Evolutionary conservation across 2,329 filamentous ascomycete genomes (phyloP), one percentile per base, ranked within the genome.

Genomic region (Celoporthe dispersa): DNA sequence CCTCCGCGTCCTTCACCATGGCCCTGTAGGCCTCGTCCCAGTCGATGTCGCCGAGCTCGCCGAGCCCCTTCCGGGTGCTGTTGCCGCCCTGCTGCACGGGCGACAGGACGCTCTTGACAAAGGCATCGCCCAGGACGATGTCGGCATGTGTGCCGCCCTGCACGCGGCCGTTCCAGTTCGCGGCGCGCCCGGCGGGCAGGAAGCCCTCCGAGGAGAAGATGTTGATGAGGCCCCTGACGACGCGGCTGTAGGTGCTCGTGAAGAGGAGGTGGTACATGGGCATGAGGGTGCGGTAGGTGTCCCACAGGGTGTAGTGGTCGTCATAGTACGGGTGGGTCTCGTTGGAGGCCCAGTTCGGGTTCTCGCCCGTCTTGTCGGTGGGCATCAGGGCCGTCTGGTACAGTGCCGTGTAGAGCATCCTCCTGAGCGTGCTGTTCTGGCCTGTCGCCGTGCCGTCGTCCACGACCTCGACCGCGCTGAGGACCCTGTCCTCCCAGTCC

Each of bases 141-240:
- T 88, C 86, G 1, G 85, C 84, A 66, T 87, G 87, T 19, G 83
- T 86, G 9, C 86, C 86, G 12, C 85, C 85, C 74, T 88, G 86
- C 0, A 83, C 81, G 9, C 83, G 81, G 14, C 86, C 86, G 67
- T 87, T 88, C 78, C 80, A 87, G 75, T 86, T 85, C 9, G 81
- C 84, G 0, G 83, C 85, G 12, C 85, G 81, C 0, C 80, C 84
- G 69, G 85, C 84, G 0, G 84, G 84, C 70, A 85, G 78, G 71
- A 80, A 86, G 9, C 83, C 83, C n/a, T 85, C 84, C 68, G 82
- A 77, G 63, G 82, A 76, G 82, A 84, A 87, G 71, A 86, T 84
- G 67, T 87, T 85, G 65, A 88, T 85, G 14, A 87, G 75, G 0
- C 83, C 83, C 12, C 83, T 80, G 62, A 88, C 81, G 72, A 84